A percentile compares a stretch with the other conserved stretches of the same genome.
phyloP scores from a whole-genome alignment of 768 basidiomycete genomes.

The Leucosporidium yakuticum region DNA sequence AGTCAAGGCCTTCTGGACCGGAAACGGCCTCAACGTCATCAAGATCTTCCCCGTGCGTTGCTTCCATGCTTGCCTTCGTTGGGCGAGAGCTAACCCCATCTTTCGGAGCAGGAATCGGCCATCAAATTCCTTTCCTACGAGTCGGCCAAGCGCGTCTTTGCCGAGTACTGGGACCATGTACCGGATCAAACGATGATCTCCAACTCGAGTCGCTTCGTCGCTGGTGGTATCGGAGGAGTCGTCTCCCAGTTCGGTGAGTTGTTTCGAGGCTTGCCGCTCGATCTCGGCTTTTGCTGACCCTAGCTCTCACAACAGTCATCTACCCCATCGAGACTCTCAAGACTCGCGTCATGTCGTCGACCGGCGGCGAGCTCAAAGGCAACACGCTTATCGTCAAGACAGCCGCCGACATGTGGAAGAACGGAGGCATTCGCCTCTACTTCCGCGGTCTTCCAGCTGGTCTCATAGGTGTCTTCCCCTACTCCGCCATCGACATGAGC shows the following conservation, averaged over 20 bases:
- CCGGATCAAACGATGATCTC: slow-evolving; percentile 84
- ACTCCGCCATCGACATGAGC: slow-evolving; percentile 72
- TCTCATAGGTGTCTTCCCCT: slow-evolving; percentile 88
- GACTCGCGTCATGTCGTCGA: slow-evolving; percentile 96
- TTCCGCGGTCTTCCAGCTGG: slow-evolving; percentile 90
- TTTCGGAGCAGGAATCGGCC: slow-evolving; percentile 63
- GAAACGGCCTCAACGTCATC: slow-evolving; percentile 75
- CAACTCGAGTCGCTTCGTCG: slow-evolving; percentile 83
- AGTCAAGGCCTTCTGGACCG: slow-evolving; percentile 91
- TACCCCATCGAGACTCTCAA: slow-evolving; percentile 96
- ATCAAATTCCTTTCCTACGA: slow-evolving; percentile 98
- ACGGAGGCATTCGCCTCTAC: slow-evolving; percentile 74
- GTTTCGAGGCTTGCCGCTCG: slow-evolving; percentile 21
- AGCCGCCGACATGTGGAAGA: slow-evolving; percentile 64
- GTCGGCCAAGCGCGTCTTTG: slow-evolving; percentile 89
- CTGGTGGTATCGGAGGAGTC: slow-evolving; percentile 94
- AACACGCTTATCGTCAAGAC: slow-evolving; percentile 53
- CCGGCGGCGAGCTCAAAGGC: slow-evolving; percentile 50
- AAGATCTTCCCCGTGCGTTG: slow-evolving; percentile 75
- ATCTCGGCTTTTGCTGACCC: background rate
- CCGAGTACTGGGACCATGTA: slow-evolving; percentile 81
- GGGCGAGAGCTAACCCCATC: background rate
- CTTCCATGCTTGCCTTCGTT: background rate
- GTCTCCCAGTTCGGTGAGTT: slow-evolving; percentile 76
- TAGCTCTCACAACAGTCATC: slow-evolving; percentile 57